These are phyloP conservation scores for Helminthosporium solani DNA, from an alignment of 2,329 filamentous ascomycete species.

Conservation along the genomic window DNA sequence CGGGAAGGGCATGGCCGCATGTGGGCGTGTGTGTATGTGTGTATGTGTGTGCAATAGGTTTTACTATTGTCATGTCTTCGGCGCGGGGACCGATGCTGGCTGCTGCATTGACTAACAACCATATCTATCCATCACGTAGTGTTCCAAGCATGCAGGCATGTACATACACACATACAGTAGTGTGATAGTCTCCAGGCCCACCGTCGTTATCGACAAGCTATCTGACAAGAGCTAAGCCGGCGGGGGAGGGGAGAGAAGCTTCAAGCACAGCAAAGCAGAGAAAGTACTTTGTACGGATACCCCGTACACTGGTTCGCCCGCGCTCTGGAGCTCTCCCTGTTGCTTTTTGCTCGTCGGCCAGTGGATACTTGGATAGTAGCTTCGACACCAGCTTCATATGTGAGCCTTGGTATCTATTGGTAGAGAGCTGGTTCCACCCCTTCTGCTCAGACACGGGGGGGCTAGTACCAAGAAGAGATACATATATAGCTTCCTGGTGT, in stretches of 20 bases:
- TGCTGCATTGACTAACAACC: too few species aligned
- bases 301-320: too few species aligned
- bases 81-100: conserved; percentile 5
- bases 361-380: neutral
- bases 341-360: conserved; percentile 19
- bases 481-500: too few species aligned
- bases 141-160: too few species aligned
- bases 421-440: conserved; percentile 4
- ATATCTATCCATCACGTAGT: too few species aligned
- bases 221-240: too few species aligned
- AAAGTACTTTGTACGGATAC: too few species aligned
- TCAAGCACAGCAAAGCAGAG: conserved; percentile 6
- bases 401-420: too few species aligned
- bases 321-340: too few species aligned
- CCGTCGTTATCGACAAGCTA: too few species aligned
- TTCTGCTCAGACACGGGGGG: neutral
- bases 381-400: conserved; percentile 17
- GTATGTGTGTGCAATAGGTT: conserved; percentile 17
- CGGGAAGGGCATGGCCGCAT: neutral
- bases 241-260: conserved; percentile 1
- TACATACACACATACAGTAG: too few species aligned
- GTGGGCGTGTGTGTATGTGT: conserved; percentile 10
- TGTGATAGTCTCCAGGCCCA: too few species aligned
- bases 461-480: neutral
- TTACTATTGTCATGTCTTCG: conserved; percentile 7